Evolutionary conservation across 129 eudicot species (phyloP).

Genomic region (Gnaphalium uliginosum): DNA sequence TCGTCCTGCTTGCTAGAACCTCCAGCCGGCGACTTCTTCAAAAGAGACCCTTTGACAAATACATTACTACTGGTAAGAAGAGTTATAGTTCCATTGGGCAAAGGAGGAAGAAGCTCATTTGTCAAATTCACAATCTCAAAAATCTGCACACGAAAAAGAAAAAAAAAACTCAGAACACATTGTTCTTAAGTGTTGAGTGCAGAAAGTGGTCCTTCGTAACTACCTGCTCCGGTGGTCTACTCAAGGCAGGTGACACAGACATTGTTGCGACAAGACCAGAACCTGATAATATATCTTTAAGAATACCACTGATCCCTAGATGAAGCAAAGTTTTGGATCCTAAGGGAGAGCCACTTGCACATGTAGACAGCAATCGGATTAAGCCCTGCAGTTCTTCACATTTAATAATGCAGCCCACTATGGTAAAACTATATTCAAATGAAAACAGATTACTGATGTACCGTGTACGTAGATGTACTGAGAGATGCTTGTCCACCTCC

Average conservation of each 20-base stretch:
- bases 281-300: constrained; percentile 79
- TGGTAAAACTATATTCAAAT: constrained; percentile 2
- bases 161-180: neutral
- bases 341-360: constrained; percentile 91
- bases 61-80: constrained; percentile 68
- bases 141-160: constrained; percentile 40
- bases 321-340: constrained; percentile 91
- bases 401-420: constrained; percentile 25
- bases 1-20: constrained; percentile 69
- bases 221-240: constrained; percentile 96
- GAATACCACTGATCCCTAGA: constrained; percentile 87
- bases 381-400: constrained; percentile 62
- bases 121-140: constrained; percentile 97
- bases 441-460: constrained; percentile 25
- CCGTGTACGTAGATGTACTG: constrained; percentile 91
- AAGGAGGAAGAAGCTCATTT: constrained; percentile 97
- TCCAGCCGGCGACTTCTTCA: constrained; percentile 54
- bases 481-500: constrained; percentile 99
- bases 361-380: constrained; percentile 89
- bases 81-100: constrained; percentile 86
- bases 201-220: neutral
- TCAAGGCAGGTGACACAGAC: constrained; percentile 91
- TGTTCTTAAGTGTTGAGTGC: neutral
- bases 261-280: constrained; percentile 74
- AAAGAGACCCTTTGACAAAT: constrained; percentile 65